Conservation (phyloP, 1,284 basidiomycete species). For the Irpex lacteus region DNA sequence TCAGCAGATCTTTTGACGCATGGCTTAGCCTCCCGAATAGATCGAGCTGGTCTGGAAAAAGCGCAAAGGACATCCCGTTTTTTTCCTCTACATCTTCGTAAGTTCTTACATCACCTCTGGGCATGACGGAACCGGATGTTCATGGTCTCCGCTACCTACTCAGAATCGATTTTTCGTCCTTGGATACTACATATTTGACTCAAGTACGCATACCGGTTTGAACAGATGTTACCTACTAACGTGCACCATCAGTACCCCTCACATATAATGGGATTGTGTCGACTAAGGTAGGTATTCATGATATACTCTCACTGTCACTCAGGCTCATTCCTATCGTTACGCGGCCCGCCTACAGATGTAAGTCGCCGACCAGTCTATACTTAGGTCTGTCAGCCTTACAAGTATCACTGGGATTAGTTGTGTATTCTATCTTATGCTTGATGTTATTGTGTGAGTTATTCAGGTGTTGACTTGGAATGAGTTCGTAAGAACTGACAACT, state of each 20-base stretch:
- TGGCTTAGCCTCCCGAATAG: not conserved
- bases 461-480: not conserved
- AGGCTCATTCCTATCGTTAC: not conserved
- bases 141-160: not conserved
- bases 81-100: slow-evolving; percentile 24
- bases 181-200: slow-evolving; percentile 12
- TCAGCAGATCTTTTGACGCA: not conserved
- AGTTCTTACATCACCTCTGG: slow-evolving; percentile 2
- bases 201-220: slow-evolving; percentile 4
- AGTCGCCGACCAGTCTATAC: not conserved
- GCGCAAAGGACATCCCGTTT: slow-evolving; percentile 15
- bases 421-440: slow-evolving; percentile 17
- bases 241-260: not conserved
- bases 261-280: not conserved
- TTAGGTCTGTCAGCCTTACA: not conserved
- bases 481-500: not conserved
- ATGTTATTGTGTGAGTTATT: slow-evolving; percentile 20
- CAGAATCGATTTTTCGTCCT: slow-evolving; percentile 22
- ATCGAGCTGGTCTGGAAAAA: slow-evolving; percentile 19
- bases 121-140: not conserved
- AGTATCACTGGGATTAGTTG: not conserved
- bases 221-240: not conserved
- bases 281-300: not conserved
- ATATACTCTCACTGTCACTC: not conserved
- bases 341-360: not conserved